Base-by-base conservation (phyloP, 1,139 yeast species). In the Yamadazyma diospyri region DNA sequence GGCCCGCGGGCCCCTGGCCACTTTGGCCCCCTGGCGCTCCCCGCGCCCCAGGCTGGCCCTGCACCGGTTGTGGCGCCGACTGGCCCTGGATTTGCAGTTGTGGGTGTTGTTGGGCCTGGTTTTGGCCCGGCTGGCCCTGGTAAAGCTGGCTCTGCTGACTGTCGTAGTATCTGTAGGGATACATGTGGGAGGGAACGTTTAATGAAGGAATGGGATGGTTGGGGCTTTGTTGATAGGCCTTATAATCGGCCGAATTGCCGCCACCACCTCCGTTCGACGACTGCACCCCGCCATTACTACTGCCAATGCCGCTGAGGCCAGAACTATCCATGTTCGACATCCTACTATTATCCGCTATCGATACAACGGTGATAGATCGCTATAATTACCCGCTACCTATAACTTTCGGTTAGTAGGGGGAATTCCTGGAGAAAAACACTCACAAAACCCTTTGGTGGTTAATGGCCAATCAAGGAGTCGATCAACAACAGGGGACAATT, bases 151-250 rank as follows among this genome's bases (percentile, higher is more conserved):
- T 15, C 28, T 42, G 51, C 34, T 46, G 45, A 5, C 12, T 6
- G 7, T 37, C 32, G 15, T 39, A 31, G 23, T 35, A 28, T 6
- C 31, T 37, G 20, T 45, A 41, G 17, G 40, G 47, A 31, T 42
- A 35, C 16, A 32, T 27, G 13, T 39, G 33, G 14, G 28, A 35
- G 7, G 46, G 43, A 6, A 31, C 29, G 28, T 42, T 42, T 17
- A 42, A 32, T 4, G 38, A 34, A 3, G 46, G 44, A 18, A 41
- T 39, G 8, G 40, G 27, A 25, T 38, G 43, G 22, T 23, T 38
- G 2, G 42, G 46, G 12, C 32, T 36, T 21, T 40, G 46, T 19
- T 40, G 39, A 19, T 33, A 35, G 7, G 29, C 23, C n/a, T 38
- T 33, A 26, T 37, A 39, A 11, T 30, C 41, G 25, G 28, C 28